A percentile compares a stretch with the other conserved stretches of the same genome.
Evolutionary conservation across 371 early-diverging fungal genomes (phyloP).

Genomic region (Coemansia sp.): DNA sequence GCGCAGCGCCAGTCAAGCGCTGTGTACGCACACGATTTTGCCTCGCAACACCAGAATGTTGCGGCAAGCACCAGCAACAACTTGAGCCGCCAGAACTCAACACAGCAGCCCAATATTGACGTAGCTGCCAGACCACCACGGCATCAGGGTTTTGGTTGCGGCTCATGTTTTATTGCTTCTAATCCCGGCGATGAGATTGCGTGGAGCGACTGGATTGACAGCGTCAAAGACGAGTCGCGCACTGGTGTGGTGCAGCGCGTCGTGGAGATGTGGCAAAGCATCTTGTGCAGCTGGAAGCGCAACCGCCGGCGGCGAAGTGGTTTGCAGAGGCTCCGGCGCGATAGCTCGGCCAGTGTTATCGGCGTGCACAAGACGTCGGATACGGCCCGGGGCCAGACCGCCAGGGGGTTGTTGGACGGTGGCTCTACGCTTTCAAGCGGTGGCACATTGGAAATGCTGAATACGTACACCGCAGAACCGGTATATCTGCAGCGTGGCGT

Average conservation of each 20-base stretch:
- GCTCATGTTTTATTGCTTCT: not conserved
- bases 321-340: slow-evolving; percentile 1
- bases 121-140: not conserved
- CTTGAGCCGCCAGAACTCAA: not conserved
- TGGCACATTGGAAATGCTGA: slow-evolving; percentile 8
- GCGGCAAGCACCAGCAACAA: not conserved
- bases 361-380: not conserved
- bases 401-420: not conserved
- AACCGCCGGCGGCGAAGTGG: not conserved
- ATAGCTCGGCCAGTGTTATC: slow-evolving; percentile 13
- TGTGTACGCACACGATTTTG: no score
- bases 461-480: slow-evolving; percentile 22
- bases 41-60: not conserved
- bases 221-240: not conserved
- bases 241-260: slow-evolving; percentile 14
- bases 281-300: slow-evolving; percentile 18
- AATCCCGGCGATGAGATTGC: slow-evolving; percentile 1
- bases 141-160: not conserved
- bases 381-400: not conserved
- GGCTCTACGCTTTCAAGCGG: not conserved
- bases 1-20: no score
- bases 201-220: slow-evolving; percentile 37
- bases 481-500: slow-evolving; percentile 34
- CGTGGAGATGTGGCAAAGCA: slow-evolving; percentile 22
- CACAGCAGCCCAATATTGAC: not conserved